Percentiles rank a stretch among this genome's conserved stretches.
Evolutionary conservation across 2,329 filamentous ascomycete genomes (phyloP).

Genomic region (Tothia fuscella): DNA sequence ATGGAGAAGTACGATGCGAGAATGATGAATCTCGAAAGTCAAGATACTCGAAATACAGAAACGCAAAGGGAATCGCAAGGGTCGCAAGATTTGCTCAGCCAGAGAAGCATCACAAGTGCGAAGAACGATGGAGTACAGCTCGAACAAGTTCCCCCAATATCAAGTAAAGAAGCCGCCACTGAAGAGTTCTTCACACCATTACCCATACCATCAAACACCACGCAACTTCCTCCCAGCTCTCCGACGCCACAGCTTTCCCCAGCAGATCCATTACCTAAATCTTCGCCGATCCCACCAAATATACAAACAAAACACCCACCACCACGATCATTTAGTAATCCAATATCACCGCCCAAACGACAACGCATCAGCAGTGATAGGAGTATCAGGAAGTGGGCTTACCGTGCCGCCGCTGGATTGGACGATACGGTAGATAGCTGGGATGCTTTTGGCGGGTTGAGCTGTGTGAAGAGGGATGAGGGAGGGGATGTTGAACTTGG

Average conservation of each 20-base stretch:
- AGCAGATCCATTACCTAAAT: too few relatives aligned
- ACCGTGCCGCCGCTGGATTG: neutral
- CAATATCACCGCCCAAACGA: too few relatives aligned
- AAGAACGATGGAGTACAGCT: neutral
- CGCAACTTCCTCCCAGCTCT: too few relatives aligned
- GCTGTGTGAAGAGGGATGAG: slow-evolving; percentile 1
- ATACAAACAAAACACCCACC: too few relatives aligned
- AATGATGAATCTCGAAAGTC: neutral
- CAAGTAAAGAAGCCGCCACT: neutral
- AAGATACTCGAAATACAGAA: neutral
- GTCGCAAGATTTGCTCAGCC: neutral
- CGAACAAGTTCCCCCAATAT: neutral
- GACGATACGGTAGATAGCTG: neutral
- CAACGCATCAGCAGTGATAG: too few relatives aligned
- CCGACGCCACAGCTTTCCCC: too few relatives aligned
- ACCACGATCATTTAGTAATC: too few relatives aligned
- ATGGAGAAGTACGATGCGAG: neutral
- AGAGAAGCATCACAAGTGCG: neutral
- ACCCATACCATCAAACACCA: too few relatives aligned
- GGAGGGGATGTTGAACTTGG: neutral
- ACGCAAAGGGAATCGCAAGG: neutral
- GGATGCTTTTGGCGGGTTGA: slow-evolving; percentile 7
- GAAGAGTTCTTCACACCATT: neutral
- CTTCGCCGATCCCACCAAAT: too few relatives aligned
- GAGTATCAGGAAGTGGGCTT: slow-evolving; percentile 6